These are phyloP conservation scores for Wickerhamiella musiphila DNA, from an alignment of 805 yeast genomes.

Conservation along the genomic window DNA sequence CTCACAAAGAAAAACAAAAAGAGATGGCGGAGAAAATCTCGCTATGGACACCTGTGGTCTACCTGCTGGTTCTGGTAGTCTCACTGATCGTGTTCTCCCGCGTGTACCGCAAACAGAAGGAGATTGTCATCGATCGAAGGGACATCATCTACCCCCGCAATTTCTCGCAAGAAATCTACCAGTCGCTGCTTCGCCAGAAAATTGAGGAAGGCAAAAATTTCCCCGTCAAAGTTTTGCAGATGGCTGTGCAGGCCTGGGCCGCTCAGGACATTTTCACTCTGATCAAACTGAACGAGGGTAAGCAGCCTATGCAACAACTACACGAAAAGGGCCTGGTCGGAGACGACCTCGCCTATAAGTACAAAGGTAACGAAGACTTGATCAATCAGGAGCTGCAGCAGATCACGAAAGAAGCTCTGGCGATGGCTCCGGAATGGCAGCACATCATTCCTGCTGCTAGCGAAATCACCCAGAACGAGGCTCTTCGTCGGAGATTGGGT, in stretches of 20 bases:
- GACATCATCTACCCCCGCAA: slow-evolving; percentile 58
- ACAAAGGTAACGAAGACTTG: slow-evolving; percentile 55
- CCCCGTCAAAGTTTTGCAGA: slow-evolving; percentile 61
- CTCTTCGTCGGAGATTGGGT: slow-evolving; percentile 56
- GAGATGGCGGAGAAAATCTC: slow-evolving; percentile 11
- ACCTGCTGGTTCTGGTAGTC: slow-evolving; percentile 49
- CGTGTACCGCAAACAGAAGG: slow-evolving; percentile 41
- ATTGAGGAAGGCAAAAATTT: slow-evolving; percentile 35
- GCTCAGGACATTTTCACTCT: slow-evolving; percentile 77
- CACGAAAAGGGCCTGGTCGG: slow-evolving; percentile 85
- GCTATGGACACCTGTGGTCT: slow-evolving; percentile 28
- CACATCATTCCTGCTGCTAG: slow-evolving; percentile 57
- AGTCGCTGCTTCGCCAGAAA: too few species aligned
- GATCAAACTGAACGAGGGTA: slow-evolving; percentile 63
- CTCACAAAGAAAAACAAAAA: background rate
- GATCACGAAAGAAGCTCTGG: slow-evolving; percentile 57
- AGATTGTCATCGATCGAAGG: slow-evolving; percentile 35
- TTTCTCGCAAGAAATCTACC: slow-evolving; percentile 45
- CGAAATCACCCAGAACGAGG: slow-evolving; percentile 85
- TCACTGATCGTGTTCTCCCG: slow-evolving; percentile 55
- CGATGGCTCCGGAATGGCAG: slow-evolving; percentile 63
- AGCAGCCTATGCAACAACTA: slow-evolving; percentile 47
- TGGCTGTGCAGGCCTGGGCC: slow-evolving; percentile 53
- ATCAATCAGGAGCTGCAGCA: slow-evolving; percentile 71
- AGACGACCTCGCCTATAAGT: slow-evolving; percentile 72